These are phyloP conservation scores for Trypanosoma cruzi DNA, from an alignment of 208 protist species.

Conservation along the genomic window DNA sequence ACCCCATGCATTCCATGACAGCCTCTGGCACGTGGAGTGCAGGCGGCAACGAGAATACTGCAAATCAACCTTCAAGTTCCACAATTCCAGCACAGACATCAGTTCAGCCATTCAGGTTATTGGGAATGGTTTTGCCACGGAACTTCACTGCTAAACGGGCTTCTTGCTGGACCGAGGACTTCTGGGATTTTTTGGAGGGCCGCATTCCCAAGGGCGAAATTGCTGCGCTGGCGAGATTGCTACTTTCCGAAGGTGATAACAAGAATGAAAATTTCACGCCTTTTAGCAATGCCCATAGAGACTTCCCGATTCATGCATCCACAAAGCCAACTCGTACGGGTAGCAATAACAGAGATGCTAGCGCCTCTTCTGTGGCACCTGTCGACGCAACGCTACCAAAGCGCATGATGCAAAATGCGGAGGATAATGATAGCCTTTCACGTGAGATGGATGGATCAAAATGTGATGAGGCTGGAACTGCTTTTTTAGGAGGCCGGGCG, in stretches of 20 bases:
- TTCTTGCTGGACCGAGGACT: constrained; percentile 14
- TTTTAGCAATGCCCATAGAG: background rate
- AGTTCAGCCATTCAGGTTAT: too few species aligned
- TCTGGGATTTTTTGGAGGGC: constrained; percentile 15
- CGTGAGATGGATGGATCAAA: constrained; percentile 2
- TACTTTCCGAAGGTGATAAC: constrained; percentile 8
- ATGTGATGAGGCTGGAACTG: background rate
- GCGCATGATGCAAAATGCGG: background rate
- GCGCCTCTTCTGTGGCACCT: background rate
- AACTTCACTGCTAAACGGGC: background rate
- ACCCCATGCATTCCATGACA: background rate
- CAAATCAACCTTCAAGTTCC: background rate
- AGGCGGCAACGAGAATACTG: background rate
- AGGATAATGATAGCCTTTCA: constrained; percentile 13
- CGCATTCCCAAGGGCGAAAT: constrained; percentile 16
- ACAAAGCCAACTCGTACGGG: constrained; percentile 1
- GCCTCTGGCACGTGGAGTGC: background rate
- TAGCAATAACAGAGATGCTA: constrained; percentile 22
- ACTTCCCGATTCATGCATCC: background rate
- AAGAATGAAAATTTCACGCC: constrained; percentile 3
- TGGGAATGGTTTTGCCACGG: background rate
- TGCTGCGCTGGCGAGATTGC: constrained; percentile 4
- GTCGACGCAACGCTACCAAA: background rate
- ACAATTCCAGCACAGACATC: constrained; percentile 1
- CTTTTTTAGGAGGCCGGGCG: background rate